Evolutionary conservation across 768 basidiomycete genomes (phyloP).

Genomic region (Xerocomellus intermedius): DNA sequence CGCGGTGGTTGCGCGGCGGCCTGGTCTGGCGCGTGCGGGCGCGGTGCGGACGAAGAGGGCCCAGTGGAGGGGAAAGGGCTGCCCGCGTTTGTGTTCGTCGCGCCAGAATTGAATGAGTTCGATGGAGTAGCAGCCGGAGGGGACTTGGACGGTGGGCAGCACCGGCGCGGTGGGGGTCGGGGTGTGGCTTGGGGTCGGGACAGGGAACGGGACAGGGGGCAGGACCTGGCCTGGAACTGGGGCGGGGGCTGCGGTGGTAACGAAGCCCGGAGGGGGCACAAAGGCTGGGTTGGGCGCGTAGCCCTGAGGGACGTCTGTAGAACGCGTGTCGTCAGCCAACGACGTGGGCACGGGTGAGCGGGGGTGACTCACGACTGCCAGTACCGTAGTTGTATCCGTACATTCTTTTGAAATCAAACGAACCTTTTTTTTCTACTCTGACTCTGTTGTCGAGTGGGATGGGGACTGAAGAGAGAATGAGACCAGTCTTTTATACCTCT

Average conservation of each 20-base stretch:
- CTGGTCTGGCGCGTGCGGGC: not conserved
- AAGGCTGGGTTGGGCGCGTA: not conserved
- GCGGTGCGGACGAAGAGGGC: conserved; percentile 30
- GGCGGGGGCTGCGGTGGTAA: not conserved
- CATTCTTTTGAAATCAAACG: not conserved
- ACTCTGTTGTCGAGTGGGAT: not conserved
- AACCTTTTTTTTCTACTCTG: not conserved
- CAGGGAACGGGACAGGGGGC: no score
- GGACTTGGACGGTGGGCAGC: conserved; percentile 16
- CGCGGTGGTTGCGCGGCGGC: not conserved
- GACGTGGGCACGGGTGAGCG: not conserved
- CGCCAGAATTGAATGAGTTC: conserved; percentile 33
- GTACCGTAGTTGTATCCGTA: not conserved
- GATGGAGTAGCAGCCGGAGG: conserved; percentile 19
- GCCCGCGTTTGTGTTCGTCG: conserved; percentile 7
- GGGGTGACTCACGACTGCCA: conserved; percentile 1
- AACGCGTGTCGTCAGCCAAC: not conserved
- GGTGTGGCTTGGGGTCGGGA: not conserved
- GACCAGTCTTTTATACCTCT: conserved; percentile 8
- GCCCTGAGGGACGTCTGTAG: conserved; percentile 1
- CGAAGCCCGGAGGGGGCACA: not conserved
- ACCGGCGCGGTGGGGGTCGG: conserved; percentile 1
- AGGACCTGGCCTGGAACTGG: not conserved
- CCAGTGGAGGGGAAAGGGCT: conserved; percentile 25
- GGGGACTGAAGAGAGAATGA: not conserved